These are phyloP conservation scores for Aegilops bicornis DNA, from an alignment of 176 grass and related monocot genomes.

Conservation along the genomic window DNA sequence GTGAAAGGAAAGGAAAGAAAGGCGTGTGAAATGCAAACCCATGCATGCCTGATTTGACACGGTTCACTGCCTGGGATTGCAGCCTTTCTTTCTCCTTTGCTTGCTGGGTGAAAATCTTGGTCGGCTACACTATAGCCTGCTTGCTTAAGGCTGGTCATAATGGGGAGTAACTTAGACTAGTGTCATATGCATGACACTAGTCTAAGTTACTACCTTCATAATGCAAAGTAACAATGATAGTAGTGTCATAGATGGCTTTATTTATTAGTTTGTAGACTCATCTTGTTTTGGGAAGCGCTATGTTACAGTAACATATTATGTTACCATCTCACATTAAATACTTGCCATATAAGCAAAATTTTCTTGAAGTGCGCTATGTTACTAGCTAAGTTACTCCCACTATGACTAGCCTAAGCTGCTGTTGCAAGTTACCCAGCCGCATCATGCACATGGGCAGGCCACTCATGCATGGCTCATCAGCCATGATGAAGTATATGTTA, in stretches of 20 bases:
- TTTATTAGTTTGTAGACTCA: too few relatives aligned
- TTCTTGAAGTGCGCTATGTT: background rate
- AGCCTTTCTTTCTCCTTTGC: slow-evolving; percentile 11
- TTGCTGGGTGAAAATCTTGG: background rate
- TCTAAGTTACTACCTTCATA: too few relatives aligned
- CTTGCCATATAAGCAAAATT: too few relatives aligned
- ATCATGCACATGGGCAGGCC: slow-evolving; percentile 16
- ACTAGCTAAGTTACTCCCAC: too few relatives aligned
- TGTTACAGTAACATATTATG: too few relatives aligned
- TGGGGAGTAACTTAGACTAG: too few relatives aligned
- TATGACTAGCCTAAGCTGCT: too few relatives aligned
- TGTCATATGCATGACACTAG: slow-evolving; percentile 42
- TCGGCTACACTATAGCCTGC: slow-evolving; percentile 3
- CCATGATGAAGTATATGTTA: background rate
- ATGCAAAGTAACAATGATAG: too few relatives aligned
- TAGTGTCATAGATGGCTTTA: too few relatives aligned
- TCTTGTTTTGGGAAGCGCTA: too few relatives aligned
- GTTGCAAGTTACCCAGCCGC: background rate
- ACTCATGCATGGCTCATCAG: background rate
- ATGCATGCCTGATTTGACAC: slow-evolving; percentile 22
- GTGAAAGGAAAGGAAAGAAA: slow-evolving; percentile 70
- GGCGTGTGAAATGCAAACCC: slow-evolving; percentile 37
- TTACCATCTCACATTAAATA: too few relatives aligned
- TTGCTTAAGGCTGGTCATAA: too few relatives aligned
- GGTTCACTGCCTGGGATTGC: slow-evolving; percentile 13